Percentiles rank a stretch among this genome's conserved stretches.
phyloP scores from a whole-genome alignment of 1,139 yeast species.

The Scheffersomyces titani region DNA sequence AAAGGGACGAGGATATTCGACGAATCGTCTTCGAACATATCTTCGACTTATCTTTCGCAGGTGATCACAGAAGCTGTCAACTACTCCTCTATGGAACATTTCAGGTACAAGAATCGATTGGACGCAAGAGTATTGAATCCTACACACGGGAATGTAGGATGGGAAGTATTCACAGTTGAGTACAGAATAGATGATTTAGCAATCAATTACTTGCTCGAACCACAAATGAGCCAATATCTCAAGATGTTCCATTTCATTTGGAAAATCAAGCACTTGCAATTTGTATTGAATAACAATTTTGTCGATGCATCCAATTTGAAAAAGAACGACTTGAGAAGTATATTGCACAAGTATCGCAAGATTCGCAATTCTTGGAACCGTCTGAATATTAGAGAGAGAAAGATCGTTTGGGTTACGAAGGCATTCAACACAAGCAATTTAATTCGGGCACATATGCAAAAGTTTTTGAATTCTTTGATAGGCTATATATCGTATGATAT shows the following conservation, averaged over 20 bases:
- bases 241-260: constrained; percentile 85
- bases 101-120: constrained; percentile 41
- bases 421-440: constrained; percentile 42
- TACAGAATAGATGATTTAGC: constrained; percentile 65
- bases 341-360: constrained; percentile 15
- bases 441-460: constrained; percentile 46
- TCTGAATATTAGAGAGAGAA: constrained; percentile 20
- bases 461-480: constrained; percentile 45
- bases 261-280: constrained; percentile 67
- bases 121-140: constrained; percentile 82
- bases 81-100: constrained; percentile 58
- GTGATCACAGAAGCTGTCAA: constrained; percentile 67
- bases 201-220: constrained; percentile 35
- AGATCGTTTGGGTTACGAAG: constrained; percentile 29
- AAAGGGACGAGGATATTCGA: constrained; percentile 58
- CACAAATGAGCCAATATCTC: constrained; percentile 58
- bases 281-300: constrained; percentile 47
- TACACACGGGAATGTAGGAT: constrained; percentile 65
- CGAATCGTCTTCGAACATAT: constrained; percentile 62
- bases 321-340: constrained; percentile 32
- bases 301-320: constrained; percentile 34
- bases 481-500: constrained; percentile 50
- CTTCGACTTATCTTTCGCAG: constrained; percentile 67
- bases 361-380: constrained; percentile 8
- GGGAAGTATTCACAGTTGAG: constrained; percentile 94